Conservation (phyloP, 2,329 filamentous ascomycete species). For the Colletotrichum siamense region DNA sequence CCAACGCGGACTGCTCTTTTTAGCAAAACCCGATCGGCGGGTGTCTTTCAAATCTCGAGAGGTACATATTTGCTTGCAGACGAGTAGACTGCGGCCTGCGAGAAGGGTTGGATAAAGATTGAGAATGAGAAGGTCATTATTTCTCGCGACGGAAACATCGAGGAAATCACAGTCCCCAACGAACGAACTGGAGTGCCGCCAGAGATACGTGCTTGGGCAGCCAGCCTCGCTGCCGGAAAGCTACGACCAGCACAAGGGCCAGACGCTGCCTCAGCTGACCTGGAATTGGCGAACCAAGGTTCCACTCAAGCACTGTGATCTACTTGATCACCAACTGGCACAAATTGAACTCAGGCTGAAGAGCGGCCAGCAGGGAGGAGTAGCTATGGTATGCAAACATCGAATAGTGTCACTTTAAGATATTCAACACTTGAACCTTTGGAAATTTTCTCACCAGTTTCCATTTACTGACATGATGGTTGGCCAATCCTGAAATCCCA, state of each 20-base stretch:
- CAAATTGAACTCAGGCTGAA: not conserved
- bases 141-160: not conserved
- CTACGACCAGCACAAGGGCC: not conserved
- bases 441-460: too few relatives aligned
- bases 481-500: too few relatives aligned
- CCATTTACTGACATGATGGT: too few relatives aligned
- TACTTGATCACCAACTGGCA: not conserved
- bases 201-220: not conserved
- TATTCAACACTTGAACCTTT: too few relatives aligned
- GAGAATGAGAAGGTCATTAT: not conserved
- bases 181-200: not conserved
- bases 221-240: not conserved
- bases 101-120: not conserved
- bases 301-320: not conserved
- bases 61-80: too few relatives aligned
- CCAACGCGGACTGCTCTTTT: not conserved
- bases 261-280: not conserved
- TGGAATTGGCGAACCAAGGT: not conserved
- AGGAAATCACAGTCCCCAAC: not conserved
- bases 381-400: not conserved
- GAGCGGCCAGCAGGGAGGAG: not conserved
- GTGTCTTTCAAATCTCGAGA: too few relatives aligned
- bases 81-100: too few relatives aligned
- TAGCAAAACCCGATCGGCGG: not conserved
- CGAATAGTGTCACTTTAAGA: not conserved